Evolutionary conservation across 352 stramenopile genomes (phyloP).

Genomic region (Pythium monospermum): DNA sequence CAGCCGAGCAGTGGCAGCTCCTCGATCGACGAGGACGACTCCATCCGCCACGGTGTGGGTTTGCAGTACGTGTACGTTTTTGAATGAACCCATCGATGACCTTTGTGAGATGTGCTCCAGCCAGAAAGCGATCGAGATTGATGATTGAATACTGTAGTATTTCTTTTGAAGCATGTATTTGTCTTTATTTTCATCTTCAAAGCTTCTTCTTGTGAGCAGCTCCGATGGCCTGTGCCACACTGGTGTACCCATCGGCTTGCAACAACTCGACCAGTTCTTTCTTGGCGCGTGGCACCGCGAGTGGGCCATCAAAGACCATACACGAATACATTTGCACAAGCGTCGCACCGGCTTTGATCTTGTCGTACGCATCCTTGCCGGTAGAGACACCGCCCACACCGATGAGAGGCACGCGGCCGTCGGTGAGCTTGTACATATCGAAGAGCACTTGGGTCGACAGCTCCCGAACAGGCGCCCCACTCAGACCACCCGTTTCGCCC

Average conservation of each 20-base stretch:
- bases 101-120: slow-evolving; percentile 71
- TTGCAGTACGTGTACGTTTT: slow-evolving; percentile 62
- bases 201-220: slow-evolving; percentile 57
- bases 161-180: neutral
- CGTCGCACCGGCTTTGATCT: slow-evolving; percentile 95
- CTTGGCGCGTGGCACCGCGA: slow-evolving; percentile 85
- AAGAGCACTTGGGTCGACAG: slow-evolving; percentile 92
- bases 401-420: slow-evolving; percentile 93
- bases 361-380: slow-evolving; percentile 96
- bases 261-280: slow-evolving; percentile 83
- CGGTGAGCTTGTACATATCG: slow-evolving; percentile 94
- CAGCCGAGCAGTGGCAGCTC: neutral
- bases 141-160: neutral
- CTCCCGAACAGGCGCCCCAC: slow-evolving; percentile 91
- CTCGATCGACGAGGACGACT: neutral
- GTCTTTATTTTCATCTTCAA: neutral
- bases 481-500: slow-evolving; percentile 91
- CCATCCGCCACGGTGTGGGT: slow-evolving; percentile 46
- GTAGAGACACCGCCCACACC: slow-evolving; percentile 91
- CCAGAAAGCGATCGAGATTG: slow-evolving; percentile 33
- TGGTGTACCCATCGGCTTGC: slow-evolving; percentile 73
- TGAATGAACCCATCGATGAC: slow-evolving; percentile 56
- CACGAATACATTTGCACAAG: slow-evolving; percentile 95
- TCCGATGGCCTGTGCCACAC: slow-evolving; percentile 84
- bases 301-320: slow-evolving; percentile 88